phyloP scores from a whole-genome alignment of 2,329 filamentous ascomycete species.

The Botryotinia convoluta region DNA sequence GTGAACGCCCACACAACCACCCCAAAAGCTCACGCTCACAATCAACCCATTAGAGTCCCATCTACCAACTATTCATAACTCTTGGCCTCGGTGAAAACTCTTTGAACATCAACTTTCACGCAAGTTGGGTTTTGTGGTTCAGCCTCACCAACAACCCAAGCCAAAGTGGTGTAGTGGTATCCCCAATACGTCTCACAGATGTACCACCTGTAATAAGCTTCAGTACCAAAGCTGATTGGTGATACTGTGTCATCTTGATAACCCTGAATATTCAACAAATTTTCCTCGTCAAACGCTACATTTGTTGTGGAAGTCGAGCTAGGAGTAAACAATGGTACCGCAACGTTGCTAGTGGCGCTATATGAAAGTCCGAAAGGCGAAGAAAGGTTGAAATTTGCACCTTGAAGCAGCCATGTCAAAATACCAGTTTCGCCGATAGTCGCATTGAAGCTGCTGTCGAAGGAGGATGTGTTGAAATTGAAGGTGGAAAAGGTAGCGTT shows the following conservation, averaged over 20 bases:
- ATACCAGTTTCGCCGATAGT: slow-evolving; percentile 29
- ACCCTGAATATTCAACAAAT: slow-evolving; percentile 42
- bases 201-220: slow-evolving; percentile 43
- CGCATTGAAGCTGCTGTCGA: slow-evolving; percentile 18
- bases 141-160: slow-evolving; percentile 42
- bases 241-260: slow-evolving; percentile 42
- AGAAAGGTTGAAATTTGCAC: slow-evolving; percentile 36
- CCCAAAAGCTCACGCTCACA: background rate
- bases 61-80: background rate
- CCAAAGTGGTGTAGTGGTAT: slow-evolving; percentile 45
- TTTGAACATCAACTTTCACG: slow-evolving; percentile 43
- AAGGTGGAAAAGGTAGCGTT: slow-evolving; percentile 27
- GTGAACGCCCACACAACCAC: background rate
- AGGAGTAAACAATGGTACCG: slow-evolving; percentile 42
- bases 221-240: slow-evolving; percentile 34
- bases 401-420: slow-evolving; percentile 30
- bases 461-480: slow-evolving; percentile 32
- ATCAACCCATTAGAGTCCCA: background rate
- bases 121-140: slow-evolving; percentile 47
- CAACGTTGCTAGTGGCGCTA: slow-evolving; percentile 43
- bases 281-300: slow-evolving; percentile 43
- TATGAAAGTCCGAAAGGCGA: slow-evolving; percentile 41
- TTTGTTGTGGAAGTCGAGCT: slow-evolving; percentile 29
- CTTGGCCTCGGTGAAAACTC: slow-evolving; percentile 23
- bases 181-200: slow-evolving; percentile 43